A percentile compares a stretch with the other conserved stretches of the same genome.
Evolutionary conservation across 345 rosid species (phyloP).

Genomic region (Ceriops tagal): DNA sequence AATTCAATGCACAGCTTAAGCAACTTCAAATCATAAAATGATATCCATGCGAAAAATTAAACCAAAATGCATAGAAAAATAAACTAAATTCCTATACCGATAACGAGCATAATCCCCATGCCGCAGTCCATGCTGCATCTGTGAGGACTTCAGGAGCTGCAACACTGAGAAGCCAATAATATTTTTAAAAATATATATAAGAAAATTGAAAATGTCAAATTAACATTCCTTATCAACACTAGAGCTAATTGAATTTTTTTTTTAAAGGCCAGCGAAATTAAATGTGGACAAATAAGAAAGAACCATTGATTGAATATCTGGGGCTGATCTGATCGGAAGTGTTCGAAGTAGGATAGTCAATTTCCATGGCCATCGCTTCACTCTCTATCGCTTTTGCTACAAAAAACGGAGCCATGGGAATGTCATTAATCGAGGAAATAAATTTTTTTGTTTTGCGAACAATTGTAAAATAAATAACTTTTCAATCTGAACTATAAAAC

Average conservation of each 20-base stretch:
- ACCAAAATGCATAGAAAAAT: too few species aligned
- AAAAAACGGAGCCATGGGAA: not conserved
- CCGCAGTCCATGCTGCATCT: conserved; percentile 97
- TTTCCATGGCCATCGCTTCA: conserved; percentile 49
- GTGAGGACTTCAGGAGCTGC: conserved; percentile 85
- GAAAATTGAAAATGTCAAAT: not conserved
- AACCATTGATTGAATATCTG: conserved; percentile 76
- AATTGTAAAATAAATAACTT: too few species aligned
- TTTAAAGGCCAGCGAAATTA: not conserved
- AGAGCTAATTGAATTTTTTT: not conserved
- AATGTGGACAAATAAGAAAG: not conserved
- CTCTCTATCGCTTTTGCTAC: conserved; percentile 19
- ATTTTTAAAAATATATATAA: not conserved
- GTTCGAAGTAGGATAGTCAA: conserved; percentile 55
- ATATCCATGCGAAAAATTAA: too few species aligned
- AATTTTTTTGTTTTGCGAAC: too few species aligned
- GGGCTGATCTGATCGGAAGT: conserved; percentile 58
- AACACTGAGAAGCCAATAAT: conserved; percentile 44
- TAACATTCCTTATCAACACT: not conserved
- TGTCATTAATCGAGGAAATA: not conserved
- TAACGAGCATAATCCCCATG: conserved; percentile 93
- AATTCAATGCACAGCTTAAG: conserved; percentile 12
- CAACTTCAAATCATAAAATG: not conserved
- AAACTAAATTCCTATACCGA: conserved; percentile 38
- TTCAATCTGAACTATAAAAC: too few species aligned